phyloP scores from a whole-genome alignment of 768 basidiomycete genomes.

The Tubosaeta brunneosetosa region DNA sequence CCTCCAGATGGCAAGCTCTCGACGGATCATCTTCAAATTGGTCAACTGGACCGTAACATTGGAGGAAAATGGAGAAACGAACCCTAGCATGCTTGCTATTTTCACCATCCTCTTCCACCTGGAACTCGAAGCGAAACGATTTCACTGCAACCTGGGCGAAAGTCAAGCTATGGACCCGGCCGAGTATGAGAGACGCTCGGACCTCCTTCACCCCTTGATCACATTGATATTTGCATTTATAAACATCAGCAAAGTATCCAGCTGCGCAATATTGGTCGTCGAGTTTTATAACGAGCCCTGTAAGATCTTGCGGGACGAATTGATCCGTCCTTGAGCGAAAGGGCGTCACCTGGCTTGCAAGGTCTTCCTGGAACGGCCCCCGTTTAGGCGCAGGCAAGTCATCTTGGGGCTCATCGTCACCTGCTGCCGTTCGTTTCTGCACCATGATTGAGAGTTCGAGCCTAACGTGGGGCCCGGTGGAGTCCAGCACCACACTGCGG shows the following conservation, averaged over 20 bases:
- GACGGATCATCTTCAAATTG: conserved; percentile 8
- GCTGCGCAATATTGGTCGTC: conserved; percentile 3
- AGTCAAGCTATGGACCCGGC: not conserved
- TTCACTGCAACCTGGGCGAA: conserved; percentile 6
- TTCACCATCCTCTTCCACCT: not conserved
- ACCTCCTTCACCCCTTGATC: not conserved
- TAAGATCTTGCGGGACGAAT: conserved; percentile 4
- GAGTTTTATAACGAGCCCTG: not conserved
- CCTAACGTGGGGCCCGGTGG: too few species aligned
- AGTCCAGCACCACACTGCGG: too few species aligned
- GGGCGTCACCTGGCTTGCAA: too few species aligned
- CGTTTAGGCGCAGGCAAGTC: too few species aligned
- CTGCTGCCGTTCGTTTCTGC: too few species aligned
- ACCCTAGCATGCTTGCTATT: conserved; percentile 3
- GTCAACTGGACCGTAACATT: not conserved
- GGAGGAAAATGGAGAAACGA: not conserved
- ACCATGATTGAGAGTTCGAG: too few species aligned
- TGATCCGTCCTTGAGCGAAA: not conserved
- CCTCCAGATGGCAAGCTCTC: conserved; percentile 14
- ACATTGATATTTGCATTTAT: conserved; percentile 1
- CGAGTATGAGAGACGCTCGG: not conserved
- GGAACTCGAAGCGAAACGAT: conserved; percentile 6
- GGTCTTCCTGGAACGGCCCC: too few species aligned
- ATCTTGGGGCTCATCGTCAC: too few species aligned
- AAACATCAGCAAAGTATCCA: conserved; percentile 5